phyloP scores from a whole-genome alignment of 768 basidiomycete species.

The Phanerodontia chrysosporium region DNA sequence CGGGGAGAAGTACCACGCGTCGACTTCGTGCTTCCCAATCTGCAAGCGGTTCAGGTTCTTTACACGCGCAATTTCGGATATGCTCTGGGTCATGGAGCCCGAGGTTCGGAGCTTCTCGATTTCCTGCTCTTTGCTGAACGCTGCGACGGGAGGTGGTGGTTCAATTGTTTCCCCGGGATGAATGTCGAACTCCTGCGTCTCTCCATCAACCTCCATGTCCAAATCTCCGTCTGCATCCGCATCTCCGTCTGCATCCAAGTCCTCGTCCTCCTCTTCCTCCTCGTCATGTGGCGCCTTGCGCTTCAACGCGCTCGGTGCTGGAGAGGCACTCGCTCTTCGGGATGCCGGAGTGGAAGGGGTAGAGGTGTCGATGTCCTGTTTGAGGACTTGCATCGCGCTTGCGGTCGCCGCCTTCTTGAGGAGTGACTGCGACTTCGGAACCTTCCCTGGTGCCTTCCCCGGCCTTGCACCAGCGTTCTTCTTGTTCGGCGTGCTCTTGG shows the following conservation, averaged over 20 bases:
- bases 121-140: slow-evolving; percentile 96
- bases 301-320: slow-evolving; percentile 57
- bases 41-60: slow-evolving; percentile 97
- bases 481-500: slow-evolving; percentile 56
- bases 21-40: slow-evolving; percentile 95
- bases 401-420: slow-evolving; percentile 64
- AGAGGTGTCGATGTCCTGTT: slow-evolving; percentile 21
- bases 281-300: slow-evolving; percentile 66
- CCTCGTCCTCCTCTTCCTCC: slow-evolving; percentile 36
- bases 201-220: slow-evolving; percentile 63
- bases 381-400: slow-evolving; percentile 28
- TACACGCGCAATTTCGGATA: slow-evolving; percentile 95
- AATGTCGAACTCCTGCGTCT: slow-evolving; percentile 66
- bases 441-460: slow-evolving; percentile 63
- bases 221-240: slow-evolving; percentile 50
- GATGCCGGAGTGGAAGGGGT: slow-evolving; percentile 19
- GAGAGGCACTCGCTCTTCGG: slow-evolving; percentile 46
- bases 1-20: slow-evolving; percentile 99
- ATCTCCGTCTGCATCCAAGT: slow-evolving; percentile 11
- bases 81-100: slow-evolving; percentile 98
- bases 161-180: slow-evolving; percentile 46
- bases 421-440: slow-evolving; percentile 45
- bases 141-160: slow-evolving; percentile 46
- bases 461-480: slow-evolving; percentile 60
- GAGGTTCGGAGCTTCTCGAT: slow-evolving; percentile 97